Evolutionary conservation across 2,329 filamentous ascomycete genomes (phyloP).

Genomic region (Geosmithia flava): DNA sequence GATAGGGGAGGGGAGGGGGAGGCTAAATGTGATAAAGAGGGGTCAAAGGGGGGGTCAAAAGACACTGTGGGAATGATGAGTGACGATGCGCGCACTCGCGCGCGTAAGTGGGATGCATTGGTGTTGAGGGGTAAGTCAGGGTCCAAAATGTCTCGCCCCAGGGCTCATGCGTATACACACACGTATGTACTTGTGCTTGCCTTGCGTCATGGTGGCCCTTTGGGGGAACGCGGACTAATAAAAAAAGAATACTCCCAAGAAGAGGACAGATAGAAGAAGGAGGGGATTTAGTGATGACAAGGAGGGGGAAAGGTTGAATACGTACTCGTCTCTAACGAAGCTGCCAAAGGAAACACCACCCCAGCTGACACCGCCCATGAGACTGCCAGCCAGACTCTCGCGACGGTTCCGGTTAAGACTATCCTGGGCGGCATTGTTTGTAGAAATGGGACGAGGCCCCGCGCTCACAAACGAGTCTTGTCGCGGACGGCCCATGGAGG

Average conservation of each 20-base stretch:
- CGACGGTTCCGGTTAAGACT: conserved; percentile 45
- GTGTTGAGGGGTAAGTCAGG: not conserved
- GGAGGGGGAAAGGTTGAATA: conserved; percentile 7
- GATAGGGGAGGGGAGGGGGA: too few species aligned
- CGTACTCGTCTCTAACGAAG: conserved; percentile 97
- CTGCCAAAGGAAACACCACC: conserved; percentile 92
- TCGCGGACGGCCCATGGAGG: conserved; percentile 41
- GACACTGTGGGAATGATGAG: not conserved
- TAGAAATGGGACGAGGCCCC: conserved; percentile 54
- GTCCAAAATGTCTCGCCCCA: conserved; percentile 1
- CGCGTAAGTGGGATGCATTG: not conserved
- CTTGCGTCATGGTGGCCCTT: not conserved
- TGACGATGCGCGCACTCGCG: not conserved
- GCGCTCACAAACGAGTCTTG: conserved; percentile 56
- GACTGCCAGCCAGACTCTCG: conserved; percentile 50
- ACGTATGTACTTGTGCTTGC: not conserved
- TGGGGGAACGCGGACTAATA: not conserved
- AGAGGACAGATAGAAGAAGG: too few species aligned
- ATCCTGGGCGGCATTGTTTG: conserved; percentile 37
- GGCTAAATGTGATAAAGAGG: not conserved
- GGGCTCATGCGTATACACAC: not conserved
- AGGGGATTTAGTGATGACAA: too few species aligned
- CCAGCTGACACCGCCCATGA: conserved; percentile 84
- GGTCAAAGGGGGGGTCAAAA: not conserved
- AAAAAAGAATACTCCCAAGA: too few species aligned